Base-by-base conservation (phyloP, 495 filamentous ascomycete genomes). In the Aspergillus wentii region DNA sequence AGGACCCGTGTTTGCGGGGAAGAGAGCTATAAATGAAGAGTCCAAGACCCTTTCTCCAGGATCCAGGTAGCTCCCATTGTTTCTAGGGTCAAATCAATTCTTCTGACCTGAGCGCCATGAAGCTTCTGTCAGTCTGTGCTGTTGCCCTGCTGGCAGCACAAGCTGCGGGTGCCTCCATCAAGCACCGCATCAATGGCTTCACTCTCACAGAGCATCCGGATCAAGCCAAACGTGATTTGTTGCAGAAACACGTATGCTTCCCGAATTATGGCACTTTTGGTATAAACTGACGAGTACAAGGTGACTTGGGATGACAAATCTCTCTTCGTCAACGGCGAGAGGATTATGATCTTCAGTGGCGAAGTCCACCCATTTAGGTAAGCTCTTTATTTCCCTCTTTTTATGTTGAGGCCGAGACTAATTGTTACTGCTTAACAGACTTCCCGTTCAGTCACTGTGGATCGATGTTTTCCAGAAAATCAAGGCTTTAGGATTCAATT, bases 261-360 rank as follows among this genome's bases (percentile, higher is more conserved):
- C 4, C 18, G 11, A 11, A 13, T 28, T 11, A 13, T 26, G 3
- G 16, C 18, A 13, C n/a, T 35, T 17, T 28, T 15, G 11, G 2
- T 8, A 30, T 32, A 20, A 19, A 16, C 27, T 49, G 33, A 48
- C 19, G 10, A 17, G 15, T 1, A 19, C 1, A 26, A 77, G 74
- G 76, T 86, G n/a, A 84, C 76, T 9, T 89, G 80, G 76, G 85
- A 88, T 59, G 69, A 86, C 20, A 68, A 86, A 43, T 86, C 86
- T 6, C 62, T 89, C 15, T 82, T 84, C 50, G 67, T 91, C 33
- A 68, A 78, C 46, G 84, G 85, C 27, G 76, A 86, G 54, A 70
- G 83, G 23, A 49, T 87, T 29, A 74, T 87, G 65, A 63, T 89
- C 16, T 88, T 82, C 55, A 79, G 72, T 47, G 86, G 79, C 34